Evolutionary conservation across 2,329 filamentous ascomycete genomes (phyloP), one percentile per base, ranked within the genome.

Genomic region (Tympanopsis confertula): DNA sequence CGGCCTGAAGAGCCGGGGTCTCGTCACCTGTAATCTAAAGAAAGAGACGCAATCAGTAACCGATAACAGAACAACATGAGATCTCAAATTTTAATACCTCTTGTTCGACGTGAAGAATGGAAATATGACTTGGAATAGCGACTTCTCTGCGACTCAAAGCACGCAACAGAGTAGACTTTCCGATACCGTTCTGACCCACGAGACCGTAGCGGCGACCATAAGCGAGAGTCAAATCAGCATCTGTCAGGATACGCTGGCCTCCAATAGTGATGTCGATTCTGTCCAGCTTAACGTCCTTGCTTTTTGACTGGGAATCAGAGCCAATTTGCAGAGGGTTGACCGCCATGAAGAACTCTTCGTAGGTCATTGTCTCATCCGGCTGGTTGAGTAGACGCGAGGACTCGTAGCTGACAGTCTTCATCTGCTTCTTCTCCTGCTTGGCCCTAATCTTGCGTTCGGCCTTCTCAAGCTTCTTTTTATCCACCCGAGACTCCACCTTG

Each of bases 341-440:
- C 38, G 86, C 82, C 91, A 98, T 96, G 74, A 94, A 98, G 65
- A 98, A 96, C 58, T 98, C 91, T 62, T 98, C 91, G 57, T 98
- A 98, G 29, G 86, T 93, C 68, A 94, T 82, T 12, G 88, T 69
- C 50, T 81, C 75, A 50, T 89, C 82, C 3, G 86, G 72, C 59
- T 86, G 76, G 54, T 93, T 82, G 47, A 98, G 77, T 47, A 98
- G 69, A 47, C 79, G 80, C 12, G 91, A 96, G 0, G 91, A 85
- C 64, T 98, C 91, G 58, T 98, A 98, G 62, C 95, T 86, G 49
- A 98, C 91, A 39, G 82, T 94, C 72, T 96, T 96, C 80, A 91
- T 95, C 24, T 80, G 77, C 68, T 98, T 98, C 70, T 94, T 94
- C 65, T 87, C 91, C 66, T 96, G 91, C 68, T 98, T 98, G 51